Conservation (phyloP, 495 filamentous ascomycete species). For the Neurospora sp. region DNA sequence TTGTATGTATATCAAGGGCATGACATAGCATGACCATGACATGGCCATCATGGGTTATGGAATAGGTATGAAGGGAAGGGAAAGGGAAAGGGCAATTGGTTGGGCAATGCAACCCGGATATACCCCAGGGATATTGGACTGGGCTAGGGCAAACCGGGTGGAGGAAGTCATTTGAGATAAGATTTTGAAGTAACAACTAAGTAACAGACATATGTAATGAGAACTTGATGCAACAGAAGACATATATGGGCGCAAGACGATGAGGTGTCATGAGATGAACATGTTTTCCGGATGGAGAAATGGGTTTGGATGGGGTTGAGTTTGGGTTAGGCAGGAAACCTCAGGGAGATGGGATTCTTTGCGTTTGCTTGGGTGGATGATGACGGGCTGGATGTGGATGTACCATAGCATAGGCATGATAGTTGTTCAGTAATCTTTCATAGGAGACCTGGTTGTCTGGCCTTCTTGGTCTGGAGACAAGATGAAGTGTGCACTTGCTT, state of each 20-base stretch:
- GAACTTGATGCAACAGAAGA: background rate
- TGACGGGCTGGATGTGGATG: background rate
- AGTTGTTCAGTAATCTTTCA: too few species aligned
- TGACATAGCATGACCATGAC: background rate
- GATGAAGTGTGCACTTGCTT: too few species aligned
- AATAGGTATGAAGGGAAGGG: background rate
- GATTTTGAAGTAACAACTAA: background rate
- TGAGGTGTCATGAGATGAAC: background rate
- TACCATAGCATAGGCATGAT: background rate
- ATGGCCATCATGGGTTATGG: background rate
- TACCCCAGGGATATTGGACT: background rate
- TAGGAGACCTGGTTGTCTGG: too few species aligned
- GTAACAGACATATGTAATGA: background rate
- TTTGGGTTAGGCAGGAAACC: background rate
- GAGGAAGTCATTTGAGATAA: background rate
- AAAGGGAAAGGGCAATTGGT: background rate
- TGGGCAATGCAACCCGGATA: background rate
- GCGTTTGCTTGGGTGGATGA: background rate
- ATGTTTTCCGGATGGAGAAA: background rate
- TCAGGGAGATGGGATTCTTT: background rate
- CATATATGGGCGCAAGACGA: background rate
- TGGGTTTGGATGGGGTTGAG: background rate
- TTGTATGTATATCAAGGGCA: background rate
- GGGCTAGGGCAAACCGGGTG: background rate
- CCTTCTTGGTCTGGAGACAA: too few species aligned